Base-by-base conservation (phyloP, 768 basidiomycete species). In the Cytidiella melzeri region DNA sequence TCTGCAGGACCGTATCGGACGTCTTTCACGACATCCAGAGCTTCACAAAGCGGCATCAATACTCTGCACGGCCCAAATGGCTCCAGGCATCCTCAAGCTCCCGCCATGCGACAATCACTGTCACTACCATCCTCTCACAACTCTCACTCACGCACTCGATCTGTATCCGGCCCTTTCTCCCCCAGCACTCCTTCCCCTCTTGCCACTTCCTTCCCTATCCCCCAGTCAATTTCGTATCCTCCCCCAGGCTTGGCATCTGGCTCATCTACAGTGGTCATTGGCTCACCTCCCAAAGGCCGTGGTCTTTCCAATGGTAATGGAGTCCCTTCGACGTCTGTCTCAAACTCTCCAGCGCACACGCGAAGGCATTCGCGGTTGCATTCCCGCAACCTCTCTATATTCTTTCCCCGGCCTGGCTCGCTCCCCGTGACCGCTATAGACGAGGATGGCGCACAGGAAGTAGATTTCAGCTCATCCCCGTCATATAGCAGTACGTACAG, bases 381-480 rank as follows among this genome's bases (percentile, higher is more conserved):
- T 61, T 93, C 92, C 0, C 81, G 92, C 41, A 97, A 97, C 60
- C 71, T 96, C 2, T 94, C 92, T 1, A 73, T 95, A 15, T 95
- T 85, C 74, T 96, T 96, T 58, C 93, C 93, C 13, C 78, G 83
- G 27, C 88, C 89, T 0, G 88, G 85, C 2, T 71, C 79, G 3
- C 59, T 79, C 1, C 77, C 81, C 0, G 68, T 75, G 0, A 70
- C 75, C 6, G 72, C 81, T 12, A 89, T 88, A 39, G 73, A 79
- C 3, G 85, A 90, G 64, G 84, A 87, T 59, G 81, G 79, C 26
- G 62, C 67, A 0, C 79, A 83, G 58, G 79, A 81, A 58, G 69
- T 55, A 23, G 26, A 47, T 19, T 46, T 54, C 45, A 23, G 28
- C 7, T 18, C 18, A 28, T 27, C 39, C 37, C 28, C 47, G 4